Evolutionary conservation across 2,329 filamentous ascomycete genomes (phyloP), one percentile per base, ranked within the genome.

Genomic region (Lasiodiplodia theobromae): DNA sequence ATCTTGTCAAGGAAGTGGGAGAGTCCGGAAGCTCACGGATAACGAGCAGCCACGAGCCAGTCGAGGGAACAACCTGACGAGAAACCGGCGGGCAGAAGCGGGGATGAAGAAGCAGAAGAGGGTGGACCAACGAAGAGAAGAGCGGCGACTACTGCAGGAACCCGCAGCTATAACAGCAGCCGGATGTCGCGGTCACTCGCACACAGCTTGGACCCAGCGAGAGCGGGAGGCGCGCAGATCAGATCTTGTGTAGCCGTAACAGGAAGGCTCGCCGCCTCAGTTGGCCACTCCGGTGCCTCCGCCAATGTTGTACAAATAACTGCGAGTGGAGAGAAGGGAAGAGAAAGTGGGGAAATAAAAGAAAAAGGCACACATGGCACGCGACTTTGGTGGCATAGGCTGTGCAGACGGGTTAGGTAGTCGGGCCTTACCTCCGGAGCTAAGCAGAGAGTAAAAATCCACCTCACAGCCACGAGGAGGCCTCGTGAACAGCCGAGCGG

Each of bases 91-190:
- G 57, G 14, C 23, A 38, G 37, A 18, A 25, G 14, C 16, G 25
- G 49, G 2, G 44, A 51, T 10, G 14, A 51, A 28, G 49, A n/a
- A 51, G 31, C 10, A 34, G 18, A 49, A 37, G 28, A 31, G 10
- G 37, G 31, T 14, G 58, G 31, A 40, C 18, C 5, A 34, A 16
- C 4, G 16, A n/a, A 14, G 25, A 34, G 44, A 14, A n/a, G 31
- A 38, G 16, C 12, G 54, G 28, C 60, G 38, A n/a, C 44, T 23
- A 38, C 25, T 52, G 60, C 60, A 64, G 60, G 47, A 64, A 64
- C 60, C 44, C 25, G 60, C 58, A 11, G 58, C 25, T 63, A 63
- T 63, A 51, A 63, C 44, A 63, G 6, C 44, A 47, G 11, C n/a
- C n/a, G 44, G 14, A 44, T 4, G 40, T n/a, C 40, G 6, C 57